Evolutionary conservation across 2,329 filamentous ascomycete genomes (phyloP).

Genomic region (Beauveria medogensis): DNA sequence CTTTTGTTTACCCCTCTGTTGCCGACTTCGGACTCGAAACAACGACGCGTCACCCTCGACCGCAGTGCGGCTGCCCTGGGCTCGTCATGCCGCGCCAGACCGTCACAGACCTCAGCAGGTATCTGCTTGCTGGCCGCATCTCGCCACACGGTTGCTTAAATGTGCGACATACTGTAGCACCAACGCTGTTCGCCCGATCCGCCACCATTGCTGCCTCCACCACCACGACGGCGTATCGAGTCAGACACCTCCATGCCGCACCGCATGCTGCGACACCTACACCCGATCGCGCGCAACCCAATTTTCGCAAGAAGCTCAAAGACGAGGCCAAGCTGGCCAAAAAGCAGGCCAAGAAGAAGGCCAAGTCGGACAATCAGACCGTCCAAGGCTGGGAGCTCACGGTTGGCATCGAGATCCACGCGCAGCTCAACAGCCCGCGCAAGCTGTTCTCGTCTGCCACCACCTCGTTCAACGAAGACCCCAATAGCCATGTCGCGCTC

Average conservation of each 20-base stretch:
- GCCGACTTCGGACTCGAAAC: slow-evolving; percentile 8
- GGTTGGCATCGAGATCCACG: slow-evolving; percentile 94
- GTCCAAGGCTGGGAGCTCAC: slow-evolving; percentile 80
- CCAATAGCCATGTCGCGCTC: slow-evolving; percentile 79
- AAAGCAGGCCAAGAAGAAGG: slow-evolving; percentile 47
- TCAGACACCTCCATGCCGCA: slow-evolving; percentile 26
- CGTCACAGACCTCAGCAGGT: slow-evolving; percentile 37
- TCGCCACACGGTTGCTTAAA: slow-evolving; percentile 33
- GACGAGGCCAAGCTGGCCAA: slow-evolving; percentile 64
- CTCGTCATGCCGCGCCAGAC: slow-evolving; percentile 36
- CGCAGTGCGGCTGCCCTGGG: not conserved
- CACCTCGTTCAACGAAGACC: slow-evolving; percentile 56
- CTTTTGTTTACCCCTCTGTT: not conserved
- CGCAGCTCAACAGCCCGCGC: slow-evolving; percentile 78
- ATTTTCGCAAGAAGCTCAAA: slow-evolving; percentile 65
- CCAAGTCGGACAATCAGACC: slow-evolving; percentile 39
- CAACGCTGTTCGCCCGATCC: slow-evolving; percentile 13
- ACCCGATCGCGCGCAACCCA: slow-evolving; percentile 26
- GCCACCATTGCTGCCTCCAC: slow-evolving; percentile 8
- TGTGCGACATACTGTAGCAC: slow-evolving; percentile 13
- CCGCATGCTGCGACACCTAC: slow-evolving; percentile 17
- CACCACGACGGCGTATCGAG: slow-evolving; percentile 6
- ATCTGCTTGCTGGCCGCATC: slow-evolving; percentile 40
- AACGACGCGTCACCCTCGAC: slow-evolving; percentile 2
- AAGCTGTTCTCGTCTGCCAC: slow-evolving; percentile 81